Evolutionary conservation across 2,329 filamentous ascomycete genomes (phyloP), one percentile per base, ranked within the genome.

Genomic region (Xylaria hypoxylon): DNA sequence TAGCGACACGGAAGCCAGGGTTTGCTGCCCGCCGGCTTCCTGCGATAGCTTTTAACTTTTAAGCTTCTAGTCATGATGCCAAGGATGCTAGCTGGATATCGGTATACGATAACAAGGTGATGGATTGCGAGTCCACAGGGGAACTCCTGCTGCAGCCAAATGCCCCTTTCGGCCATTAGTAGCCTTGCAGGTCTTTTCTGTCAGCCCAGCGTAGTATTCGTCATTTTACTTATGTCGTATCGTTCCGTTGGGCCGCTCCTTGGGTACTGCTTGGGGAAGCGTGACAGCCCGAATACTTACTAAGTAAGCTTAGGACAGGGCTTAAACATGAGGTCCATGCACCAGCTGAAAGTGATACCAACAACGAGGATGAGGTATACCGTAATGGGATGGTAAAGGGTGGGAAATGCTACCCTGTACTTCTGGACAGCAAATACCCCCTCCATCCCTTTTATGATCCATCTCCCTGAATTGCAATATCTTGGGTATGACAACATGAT

Each of bases 401-500:
- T 42, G 33, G 55, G 28, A 58, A 56, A 67, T 69, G 60, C 64
- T 47, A 69, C 56, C 61, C 68, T 51, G 57, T 57, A 60, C 45
- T 58, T 35, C 28, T 59, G 53, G 67, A 67, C 59, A 56, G 45
- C 45, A 59, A 53, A 38, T 38, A 1, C 45, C 44, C 45, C 47
- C 42, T 65, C 57, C 57, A 58, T 59, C 52, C 53, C 11, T 40
- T 48, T 48, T 33, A 55, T 52, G 19, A 45, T 42, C 40, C 55
- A 45, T 47, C 42, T 26, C 42, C 55, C 59, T 57, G 64, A 28
- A 45, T 59, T 26, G 57, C 64, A 57, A 65, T 68, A 64, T 70
- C 68, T 72, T 74, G 73, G 71, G 74, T 76, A 72, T 72, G 72
- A 76, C 74, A 73, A 69, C 71, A 69, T 62, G 64, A 44, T 42